Evolutionary conservation across 2,329 filamentous ascomycete genomes (phyloP).

Genomic region (Grosmannia clavigera): DNA sequence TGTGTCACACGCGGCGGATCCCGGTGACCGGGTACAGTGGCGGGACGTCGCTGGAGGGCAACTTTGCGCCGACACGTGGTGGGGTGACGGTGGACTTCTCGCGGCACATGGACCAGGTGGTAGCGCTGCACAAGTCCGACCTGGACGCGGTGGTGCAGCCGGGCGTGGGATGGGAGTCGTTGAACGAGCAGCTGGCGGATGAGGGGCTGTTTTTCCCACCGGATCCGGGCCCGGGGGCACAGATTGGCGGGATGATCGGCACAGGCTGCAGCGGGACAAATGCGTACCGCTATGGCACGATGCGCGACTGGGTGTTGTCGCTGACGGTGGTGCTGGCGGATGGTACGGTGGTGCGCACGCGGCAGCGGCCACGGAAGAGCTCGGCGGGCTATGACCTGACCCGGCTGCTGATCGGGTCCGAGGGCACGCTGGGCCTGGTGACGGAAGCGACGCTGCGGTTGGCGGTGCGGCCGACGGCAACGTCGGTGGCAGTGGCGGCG

Average conservation of each 20-base stretch:
- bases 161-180: constrained; percentile 72
- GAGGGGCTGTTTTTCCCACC: constrained; percentile 83
- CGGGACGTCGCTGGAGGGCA: constrained; percentile 80
- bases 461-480: constrained; percentile 65
- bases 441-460: constrained; percentile 86
- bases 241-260: constrained; percentile 83
- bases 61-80: constrained; percentile 70
- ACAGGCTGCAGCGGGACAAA: constrained; percentile 71
- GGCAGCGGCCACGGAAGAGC: constrained; percentile 77
- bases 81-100: constrained; percentile 75
- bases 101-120: constrained; percentile 68
- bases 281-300: constrained; percentile 84
- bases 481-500: constrained; percentile 63
- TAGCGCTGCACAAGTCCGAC: constrained; percentile 65
- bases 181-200: constrained; percentile 65
- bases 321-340: constrained; percentile 84
- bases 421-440: constrained; percentile 82
- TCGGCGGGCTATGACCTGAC: constrained; percentile 89
- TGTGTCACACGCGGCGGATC: constrained; percentile 69
- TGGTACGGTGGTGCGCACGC: constrained; percentile 79
- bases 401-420: constrained; percentile 77
- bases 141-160: constrained; percentile 67
- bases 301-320: constrained; percentile 85
- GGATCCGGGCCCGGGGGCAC: constrained; percentile 79
- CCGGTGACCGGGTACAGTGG: constrained; percentile 81